A percentile compares a stretch with the other conserved stretches of the same genome.
Conservation (phyloP, 2,329 filamentous ascomycete species). For the Ambrosiella cleistominuta region DNA sequence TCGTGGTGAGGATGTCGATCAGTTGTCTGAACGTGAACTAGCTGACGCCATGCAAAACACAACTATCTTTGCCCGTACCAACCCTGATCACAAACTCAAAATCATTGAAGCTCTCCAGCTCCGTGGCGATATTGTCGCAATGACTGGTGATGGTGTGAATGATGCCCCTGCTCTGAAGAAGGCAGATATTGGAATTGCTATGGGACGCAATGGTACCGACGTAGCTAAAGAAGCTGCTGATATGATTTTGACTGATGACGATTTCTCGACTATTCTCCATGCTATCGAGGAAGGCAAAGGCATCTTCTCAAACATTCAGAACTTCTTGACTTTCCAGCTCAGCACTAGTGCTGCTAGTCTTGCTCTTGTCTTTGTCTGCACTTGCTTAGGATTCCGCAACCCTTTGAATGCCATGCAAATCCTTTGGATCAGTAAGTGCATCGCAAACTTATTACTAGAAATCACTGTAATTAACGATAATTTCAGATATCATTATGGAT, state of each 20-base stretch:
- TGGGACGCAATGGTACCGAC: slow-evolving; percentile 88
- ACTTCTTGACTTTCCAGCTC: slow-evolving; percentile 95
- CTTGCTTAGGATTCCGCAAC: slow-evolving; percentile 80
- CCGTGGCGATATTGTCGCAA: slow-evolving; percentile 89
- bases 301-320: slow-evolving; percentile 99
- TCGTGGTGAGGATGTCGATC: slow-evolving; percentile 79
- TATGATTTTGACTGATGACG: slow-evolving; percentile 80
- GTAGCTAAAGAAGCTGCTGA: slow-evolving; percentile 94
- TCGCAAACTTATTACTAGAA: not conserved
- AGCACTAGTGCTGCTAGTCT: slow-evolving; percentile 91
- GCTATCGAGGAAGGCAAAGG: slow-evolving; percentile 98
- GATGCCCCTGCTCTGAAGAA: slow-evolving; percentile 93
- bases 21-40: slow-evolving; percentile 72
- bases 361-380: slow-evolving; percentile 81
- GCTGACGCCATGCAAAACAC: slow-evolving; percentile 72
- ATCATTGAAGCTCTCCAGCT: slow-evolving; percentile 84
- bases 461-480: slow-evolving; percentile 12
- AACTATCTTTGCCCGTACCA: slow-evolving; percentile 89
- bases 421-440: slow-evolving; percentile 84
- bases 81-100: slow-evolving; percentile 95
- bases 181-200: slow-evolving; percentile 93
- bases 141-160: slow-evolving; percentile 97
- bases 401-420: slow-evolving; percentile 99
- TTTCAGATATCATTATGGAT: slow-evolving; percentile 93
- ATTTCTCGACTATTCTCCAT: slow-evolving; percentile 78